phyloP scores from a whole-genome alignment of 2,329 filamentous ascomycete genomes.

The Colletotrichum theobromicola region DNA sequence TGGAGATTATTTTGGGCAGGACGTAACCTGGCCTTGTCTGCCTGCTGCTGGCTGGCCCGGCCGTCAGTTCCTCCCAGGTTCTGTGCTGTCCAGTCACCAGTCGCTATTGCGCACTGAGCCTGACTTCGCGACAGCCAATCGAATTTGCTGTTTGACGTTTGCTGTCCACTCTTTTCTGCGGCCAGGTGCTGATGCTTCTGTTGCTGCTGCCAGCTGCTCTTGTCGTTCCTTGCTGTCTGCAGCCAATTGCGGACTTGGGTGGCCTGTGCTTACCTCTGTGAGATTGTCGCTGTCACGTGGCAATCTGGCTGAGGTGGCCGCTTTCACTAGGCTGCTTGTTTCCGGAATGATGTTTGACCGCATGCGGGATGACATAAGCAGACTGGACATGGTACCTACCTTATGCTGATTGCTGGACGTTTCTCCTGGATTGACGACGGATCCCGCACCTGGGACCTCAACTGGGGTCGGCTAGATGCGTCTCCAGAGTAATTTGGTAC shows the following conservation, averaged over 20 bases:
- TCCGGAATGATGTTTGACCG: slow-evolving; percentile 8
- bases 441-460: background rate
- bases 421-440: background rate
- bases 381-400: too few species aligned
- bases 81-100: background rate
- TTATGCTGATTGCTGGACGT: too few species aligned
- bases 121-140: background rate
- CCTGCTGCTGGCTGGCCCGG: background rate
- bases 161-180: background rate
- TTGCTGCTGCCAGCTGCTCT: background rate
- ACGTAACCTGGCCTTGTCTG: background rate
- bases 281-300: slow-evolving; percentile 5
- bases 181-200: background rate
- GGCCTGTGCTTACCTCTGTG: background rate
- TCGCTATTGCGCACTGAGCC: background rate
- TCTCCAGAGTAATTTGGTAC: background rate
- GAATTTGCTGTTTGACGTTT: background rate
- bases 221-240: background rate
- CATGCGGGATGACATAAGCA: slow-evolving; percentile 14
- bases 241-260: background rate
- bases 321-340: background rate
- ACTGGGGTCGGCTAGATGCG: background rate
- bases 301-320: slow-evolving; percentile 11
- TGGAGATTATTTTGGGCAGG: slow-evolving; percentile 15
- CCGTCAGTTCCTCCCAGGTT: background rate